Conservation (phyloP, 2,329 filamentous ascomycete genomes). For the Calycina marina region DNA sequence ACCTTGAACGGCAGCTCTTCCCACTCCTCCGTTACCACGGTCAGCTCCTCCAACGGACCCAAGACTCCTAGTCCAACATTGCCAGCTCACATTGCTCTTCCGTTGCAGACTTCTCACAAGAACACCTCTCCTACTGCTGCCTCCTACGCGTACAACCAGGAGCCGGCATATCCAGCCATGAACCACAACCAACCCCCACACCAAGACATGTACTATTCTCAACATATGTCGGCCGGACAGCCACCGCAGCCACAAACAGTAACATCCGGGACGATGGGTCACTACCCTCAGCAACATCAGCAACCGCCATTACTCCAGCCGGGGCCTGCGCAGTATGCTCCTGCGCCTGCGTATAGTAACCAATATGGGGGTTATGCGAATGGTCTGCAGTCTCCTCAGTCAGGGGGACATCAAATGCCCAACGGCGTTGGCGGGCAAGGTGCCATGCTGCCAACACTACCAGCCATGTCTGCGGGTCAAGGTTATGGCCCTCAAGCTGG, state of each 20-base stretch:
- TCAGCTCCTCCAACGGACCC: conserved; percentile 41
- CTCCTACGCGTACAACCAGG: conserved; percentile 27
- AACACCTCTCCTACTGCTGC: conserved; percentile 24
- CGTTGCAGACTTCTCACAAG: conserved; percentile 23
- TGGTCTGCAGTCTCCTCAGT: conserved; percentile 68
- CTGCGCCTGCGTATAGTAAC: conserved; percentile 39
- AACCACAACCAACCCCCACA: conserved; percentile 50
- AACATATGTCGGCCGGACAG: conserved; percentile 66
- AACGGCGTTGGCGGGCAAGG: conserved; percentile 52
- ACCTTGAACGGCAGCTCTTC: conserved; percentile 35
- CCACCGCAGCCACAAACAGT: conserved; percentile 62
- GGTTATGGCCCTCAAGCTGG: conserved; percentile 33
- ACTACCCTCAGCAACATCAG: conserved; percentile 59
- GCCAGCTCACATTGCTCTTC: conserved; percentile 32
- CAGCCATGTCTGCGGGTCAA: conserved; percentile 32
- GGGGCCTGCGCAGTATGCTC: conserved; percentile 52
- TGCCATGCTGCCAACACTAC: conserved; percentile 58
- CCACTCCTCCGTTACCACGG: conserved; percentile 38
- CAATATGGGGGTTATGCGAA: conserved; percentile 60
- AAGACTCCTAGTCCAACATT: conserved; percentile 68
- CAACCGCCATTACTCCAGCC: conserved; percentile 66
- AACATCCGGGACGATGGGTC: conserved; percentile 55
- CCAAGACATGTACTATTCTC: conserved; percentile 73
- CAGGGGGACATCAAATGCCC: conserved; percentile 50
- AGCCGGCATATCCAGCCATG: conserved; percentile 41